These are phyloP conservation scores for Venturia carpophila DNA, from an alignment of 2,329 filamentous ascomycete genomes.

Conservation along the genomic window DNA sequence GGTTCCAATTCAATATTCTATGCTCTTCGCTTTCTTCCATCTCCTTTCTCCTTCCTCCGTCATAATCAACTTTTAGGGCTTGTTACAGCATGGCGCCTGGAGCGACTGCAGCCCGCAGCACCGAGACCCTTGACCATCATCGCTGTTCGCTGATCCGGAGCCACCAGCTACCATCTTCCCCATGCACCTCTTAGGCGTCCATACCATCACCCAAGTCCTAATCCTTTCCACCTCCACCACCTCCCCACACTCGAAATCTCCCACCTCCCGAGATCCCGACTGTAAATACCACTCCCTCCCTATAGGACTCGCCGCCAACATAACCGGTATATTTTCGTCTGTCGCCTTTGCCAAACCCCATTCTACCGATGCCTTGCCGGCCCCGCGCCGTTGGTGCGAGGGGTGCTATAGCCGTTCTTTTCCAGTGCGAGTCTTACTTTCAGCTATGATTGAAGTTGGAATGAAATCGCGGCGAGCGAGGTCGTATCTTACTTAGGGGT, in stretches of 20 bases:
- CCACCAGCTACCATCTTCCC: slow-evolving; percentile 22
- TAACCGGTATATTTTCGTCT: slow-evolving; percentile 1
- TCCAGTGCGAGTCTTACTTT: too few species aligned
- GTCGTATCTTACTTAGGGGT: background rate
- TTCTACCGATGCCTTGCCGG: background rate
- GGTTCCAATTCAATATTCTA: background rate
- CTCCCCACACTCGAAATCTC: background rate
- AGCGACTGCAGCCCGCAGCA: background rate
- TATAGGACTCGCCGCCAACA: slow-evolving; percentile 6
- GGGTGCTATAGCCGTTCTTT: background rate
- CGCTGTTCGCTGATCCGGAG: background rate
- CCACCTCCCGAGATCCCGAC: slow-evolving; percentile 3
- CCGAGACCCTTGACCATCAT: background rate
- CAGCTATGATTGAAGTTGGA: too few species aligned
- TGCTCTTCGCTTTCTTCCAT: background rate
- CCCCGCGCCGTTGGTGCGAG: background rate
- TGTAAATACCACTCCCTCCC: background rate
- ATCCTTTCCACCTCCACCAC: background rate
- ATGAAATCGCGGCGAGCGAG: too few species aligned
- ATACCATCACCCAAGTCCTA: slow-evolving; percentile 14
- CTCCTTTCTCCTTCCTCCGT: too few species aligned
- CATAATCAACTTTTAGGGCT: too few species aligned
- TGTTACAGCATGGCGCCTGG: background rate
- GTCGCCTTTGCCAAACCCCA: background rate
- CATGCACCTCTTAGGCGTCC: slow-evolving; percentile 1